Base-by-base conservation (phyloP, 805 yeast genomes). In the Vanderwaltozyma polyspora region DNA sequence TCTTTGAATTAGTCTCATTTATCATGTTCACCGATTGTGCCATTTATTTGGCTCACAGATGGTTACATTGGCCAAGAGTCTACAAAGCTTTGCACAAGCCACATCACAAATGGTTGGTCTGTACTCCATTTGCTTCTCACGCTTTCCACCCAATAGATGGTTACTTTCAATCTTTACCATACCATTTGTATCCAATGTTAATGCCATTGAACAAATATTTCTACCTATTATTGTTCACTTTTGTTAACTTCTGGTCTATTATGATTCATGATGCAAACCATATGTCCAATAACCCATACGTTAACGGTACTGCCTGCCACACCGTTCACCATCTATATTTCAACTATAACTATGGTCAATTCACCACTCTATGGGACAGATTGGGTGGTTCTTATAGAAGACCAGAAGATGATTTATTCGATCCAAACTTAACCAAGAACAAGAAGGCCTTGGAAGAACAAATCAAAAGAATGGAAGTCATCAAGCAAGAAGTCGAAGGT, bases 141-240 rank as follows among this genome's bases (percentile, higher is more conserved):
- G 96, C 97, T 18, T 91, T 91, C 85, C 95, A 91, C 61, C 97
- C 98, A 11, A 81, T 91, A 34, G 98, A 91, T 51, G 98, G 98
- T 26, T 91, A 82, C 66, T 66, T 74, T 39, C 98, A 91, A 67
- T 80, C 94, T 25, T 56, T 91, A 44, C 95, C 98, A 11, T 91
- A 91, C 65, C 98, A 91, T 59, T 47, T 86, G 39, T 91, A 72
- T 64, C 97, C 97, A 40, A 74, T 91, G 59, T 39, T 91, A 21
- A 83, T 91, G 76, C 97, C 97, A 29, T 70, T 91, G 47, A 87
- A 91, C 64, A 91, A 87, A 63, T 64, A 83, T 18, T 74, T 83
- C 16, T 91, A 89, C 59, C 68, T 91, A 53, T 47, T 74, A 13
- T 66, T 91, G 44, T 91, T 91, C 66, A 76, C 89, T 0, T 79